phyloP scores from a whole-genome alignment of 1,284 basidiomycete genomes.

The Jaminaea rosea region DNA sequence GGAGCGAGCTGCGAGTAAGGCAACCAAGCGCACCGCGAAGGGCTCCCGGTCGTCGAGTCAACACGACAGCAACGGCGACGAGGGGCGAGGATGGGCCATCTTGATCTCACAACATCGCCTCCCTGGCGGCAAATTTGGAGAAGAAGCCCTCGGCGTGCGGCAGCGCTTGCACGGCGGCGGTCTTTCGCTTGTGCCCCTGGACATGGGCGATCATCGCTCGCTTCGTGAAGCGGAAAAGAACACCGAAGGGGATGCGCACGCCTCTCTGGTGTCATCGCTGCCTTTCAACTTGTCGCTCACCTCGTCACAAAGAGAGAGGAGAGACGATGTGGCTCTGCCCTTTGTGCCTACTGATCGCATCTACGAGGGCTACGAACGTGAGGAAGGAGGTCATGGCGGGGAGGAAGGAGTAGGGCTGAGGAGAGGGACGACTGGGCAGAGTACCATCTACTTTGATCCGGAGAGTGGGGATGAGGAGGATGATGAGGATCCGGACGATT shows the following conservation, averaged over 20 bases:
- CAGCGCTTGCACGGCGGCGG: background rate
- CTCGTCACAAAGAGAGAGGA: background rate
- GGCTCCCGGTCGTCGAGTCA: too few relatives aligned
- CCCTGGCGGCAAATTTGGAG: background rate
- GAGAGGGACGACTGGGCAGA: constrained; percentile 10
- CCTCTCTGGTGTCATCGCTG: background rate
- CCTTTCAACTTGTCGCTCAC: background rate
- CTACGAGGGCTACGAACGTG: background rate
- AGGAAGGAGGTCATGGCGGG: constrained; percentile 14
- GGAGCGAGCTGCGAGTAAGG: too few relatives aligned
- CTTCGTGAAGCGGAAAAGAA: too few relatives aligned
- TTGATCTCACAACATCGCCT: background rate
- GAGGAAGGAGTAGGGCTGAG: constrained; percentile 34
- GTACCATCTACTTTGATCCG: constrained; percentile 3
- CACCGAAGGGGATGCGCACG: too few relatives aligned
- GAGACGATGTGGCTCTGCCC: background rate
- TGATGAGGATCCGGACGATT: constrained; percentile 10
- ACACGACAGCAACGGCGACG: too few relatives aligned
- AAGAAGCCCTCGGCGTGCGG: background rate
- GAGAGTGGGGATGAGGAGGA: constrained; percentile 9
- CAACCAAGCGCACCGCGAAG: too few relatives aligned
- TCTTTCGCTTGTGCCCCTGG: background rate
- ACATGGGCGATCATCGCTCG: background rate
- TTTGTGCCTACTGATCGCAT: constrained; percentile 1
- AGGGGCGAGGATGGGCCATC: background rate